Evolutionary conservation across 169 alveolate species (phyloP).

Genomic region (Fabrea salina): DNA sequence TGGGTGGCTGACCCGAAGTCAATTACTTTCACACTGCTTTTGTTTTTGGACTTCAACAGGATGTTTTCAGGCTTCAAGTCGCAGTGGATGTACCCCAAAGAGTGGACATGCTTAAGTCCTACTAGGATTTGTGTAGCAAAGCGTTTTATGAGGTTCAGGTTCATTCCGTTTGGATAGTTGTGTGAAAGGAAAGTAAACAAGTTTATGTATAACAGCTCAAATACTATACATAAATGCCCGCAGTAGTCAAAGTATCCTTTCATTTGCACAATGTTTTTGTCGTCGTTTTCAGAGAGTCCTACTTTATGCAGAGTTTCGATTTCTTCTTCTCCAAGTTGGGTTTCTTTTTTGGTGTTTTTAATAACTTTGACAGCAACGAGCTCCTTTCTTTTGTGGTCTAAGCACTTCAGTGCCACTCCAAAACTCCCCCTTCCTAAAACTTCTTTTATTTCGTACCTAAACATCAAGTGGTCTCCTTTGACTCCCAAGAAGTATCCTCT

Average conservation of each 20-base stretch:
- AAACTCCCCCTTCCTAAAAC: not conserved
- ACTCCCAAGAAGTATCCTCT: not conserved
- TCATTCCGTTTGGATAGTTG: not conserved
- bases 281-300: not conserved
- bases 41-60: not conserved
- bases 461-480: not conserved
- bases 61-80: not conserved
- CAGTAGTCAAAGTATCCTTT: not conserved
- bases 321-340: not conserved
- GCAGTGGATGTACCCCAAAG: not conserved
- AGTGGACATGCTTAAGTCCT: not conserved
- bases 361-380: not conserved
- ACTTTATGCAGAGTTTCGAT: not conserved
- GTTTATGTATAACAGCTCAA: not conserved
- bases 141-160: not conserved
- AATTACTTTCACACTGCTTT: not conserved
- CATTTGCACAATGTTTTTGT: not conserved
- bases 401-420: not conserved
- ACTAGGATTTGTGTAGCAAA: constrained; percentile 32
- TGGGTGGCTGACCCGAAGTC: not conserved
- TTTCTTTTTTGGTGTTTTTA: not conserved
- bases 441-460: not conserved
- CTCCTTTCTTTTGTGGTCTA: not conserved
- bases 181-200: not conserved
- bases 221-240: not conserved